Evolutionary conservation across 1,284 basidiomycete species (phyloP).

Genomic region (Filobasidium uniguttulatum): DNA sequence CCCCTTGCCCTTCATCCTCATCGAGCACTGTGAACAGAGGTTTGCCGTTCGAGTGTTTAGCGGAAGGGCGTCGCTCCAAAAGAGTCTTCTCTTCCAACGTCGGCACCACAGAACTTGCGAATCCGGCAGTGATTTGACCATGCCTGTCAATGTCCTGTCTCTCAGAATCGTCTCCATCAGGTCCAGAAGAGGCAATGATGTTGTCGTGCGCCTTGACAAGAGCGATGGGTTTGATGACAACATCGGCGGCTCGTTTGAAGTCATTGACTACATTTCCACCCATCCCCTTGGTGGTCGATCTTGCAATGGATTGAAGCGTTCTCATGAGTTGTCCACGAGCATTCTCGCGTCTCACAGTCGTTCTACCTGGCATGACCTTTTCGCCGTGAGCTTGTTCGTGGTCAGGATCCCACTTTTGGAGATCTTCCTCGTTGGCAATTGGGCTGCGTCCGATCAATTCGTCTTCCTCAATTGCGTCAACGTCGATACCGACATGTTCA

Average conservation of each 20-base stretch:
- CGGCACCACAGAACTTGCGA: constrained; percentile 53
- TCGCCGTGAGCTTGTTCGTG: constrained; percentile 48
- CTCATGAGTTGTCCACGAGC: constrained; percentile 22
- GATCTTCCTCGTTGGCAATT: constrained; percentile 43
- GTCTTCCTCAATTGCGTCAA: constrained; percentile 74
- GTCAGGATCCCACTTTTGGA: constrained; percentile 65
- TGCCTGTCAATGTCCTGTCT: constrained; percentile 45
- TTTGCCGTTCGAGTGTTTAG: constrained; percentile 32
- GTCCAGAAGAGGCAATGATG: background rate
- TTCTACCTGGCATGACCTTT: constrained; percentile 29
- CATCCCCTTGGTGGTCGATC: constrained; percentile 31
- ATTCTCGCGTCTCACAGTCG: constrained; percentile 30
- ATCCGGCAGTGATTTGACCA: constrained; percentile 45
- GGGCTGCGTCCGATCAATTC: constrained; percentile 50
- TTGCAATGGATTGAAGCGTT: constrained; percentile 24
- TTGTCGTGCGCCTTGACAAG: constrained; percentile 18
- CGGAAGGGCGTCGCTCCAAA: constrained; percentile 36
- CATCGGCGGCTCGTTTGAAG: constrained; percentile 38
- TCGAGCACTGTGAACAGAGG: constrained; percentile 31
- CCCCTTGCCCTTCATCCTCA: constrained; percentile 18
- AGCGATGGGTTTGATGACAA: constrained; percentile 39
- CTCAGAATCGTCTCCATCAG: constrained; percentile 41
- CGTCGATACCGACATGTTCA: constrained; percentile 89
- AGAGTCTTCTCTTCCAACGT: constrained; percentile 58
- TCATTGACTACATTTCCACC: constrained; percentile 31